phyloP scores from a whole-genome alignment of 108 stramenopile genomes.

The Fragilaria radians region DNA sequence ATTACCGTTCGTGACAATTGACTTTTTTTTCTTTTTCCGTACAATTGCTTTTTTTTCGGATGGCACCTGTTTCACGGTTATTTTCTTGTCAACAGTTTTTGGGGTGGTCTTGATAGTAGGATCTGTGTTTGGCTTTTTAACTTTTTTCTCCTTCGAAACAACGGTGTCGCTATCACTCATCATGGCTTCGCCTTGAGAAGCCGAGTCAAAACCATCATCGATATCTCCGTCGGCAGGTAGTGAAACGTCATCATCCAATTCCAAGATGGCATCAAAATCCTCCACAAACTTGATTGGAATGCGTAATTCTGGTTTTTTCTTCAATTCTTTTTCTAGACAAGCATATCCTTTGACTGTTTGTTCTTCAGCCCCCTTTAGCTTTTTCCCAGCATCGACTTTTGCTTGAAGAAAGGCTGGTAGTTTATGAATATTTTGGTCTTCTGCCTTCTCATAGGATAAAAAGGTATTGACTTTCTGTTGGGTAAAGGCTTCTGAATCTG shows the following conservation, averaged over 20 bases:
- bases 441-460: slow-evolving; percentile 23
- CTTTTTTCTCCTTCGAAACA: slow-evolving; percentile 2
- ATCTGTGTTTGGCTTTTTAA: background rate
- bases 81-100: background rate
- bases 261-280: background rate
- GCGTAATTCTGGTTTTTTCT: slow-evolving; percentile 27
- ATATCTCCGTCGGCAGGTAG: background rate
- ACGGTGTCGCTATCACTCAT: background rate
- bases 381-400: slow-evolving; percentile 21
- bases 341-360: slow-evolving; percentile 8
- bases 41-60: background rate
- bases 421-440: slow-evolving; percentile 16
- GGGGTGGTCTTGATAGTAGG: background rate
- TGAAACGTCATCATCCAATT: background rate
- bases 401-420: slow-evolving; percentile 2
- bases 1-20: background rate
- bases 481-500: slow-evolving; percentile 22
- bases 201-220: background rate
- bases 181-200: background rate
- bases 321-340: slow-evolving; percentile 29
- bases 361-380: slow-evolving; percentile 4
- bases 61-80: background rate
- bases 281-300: background rate
- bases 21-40: background rate
- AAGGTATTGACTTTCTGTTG: slow-evolving; percentile 15